Evolutionary conservation across 139 green algal genomes (phyloP).

Genomic region (Marvania coccoides): DNA sequence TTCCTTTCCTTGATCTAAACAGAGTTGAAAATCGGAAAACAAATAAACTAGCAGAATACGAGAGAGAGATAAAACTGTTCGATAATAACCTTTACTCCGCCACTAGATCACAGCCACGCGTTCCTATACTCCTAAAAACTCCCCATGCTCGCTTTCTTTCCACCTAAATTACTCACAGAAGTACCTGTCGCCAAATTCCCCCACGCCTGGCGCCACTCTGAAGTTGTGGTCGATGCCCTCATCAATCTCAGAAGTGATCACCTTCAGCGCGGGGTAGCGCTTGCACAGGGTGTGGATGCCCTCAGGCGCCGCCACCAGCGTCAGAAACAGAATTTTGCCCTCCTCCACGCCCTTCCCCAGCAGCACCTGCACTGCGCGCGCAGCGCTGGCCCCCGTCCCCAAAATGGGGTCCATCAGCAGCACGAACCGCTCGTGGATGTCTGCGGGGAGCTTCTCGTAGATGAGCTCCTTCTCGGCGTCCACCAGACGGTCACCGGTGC

Average conservation of each 20-base stretch:
- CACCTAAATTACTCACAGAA: conserved; percentile 36
- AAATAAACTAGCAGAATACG: too few relatives aligned
- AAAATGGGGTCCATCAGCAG: conserved; percentile 94
- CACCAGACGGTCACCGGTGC: conserved; percentile 32
- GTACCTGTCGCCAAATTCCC: conserved; percentile 72
- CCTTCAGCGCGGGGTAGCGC: conserved; percentile 49
- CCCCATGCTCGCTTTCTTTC: too few relatives aligned
- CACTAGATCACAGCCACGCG: too few relatives aligned
- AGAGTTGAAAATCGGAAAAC: too few relatives aligned
- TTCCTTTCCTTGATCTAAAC: too few relatives aligned
- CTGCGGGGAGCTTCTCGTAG: conserved; percentile 94
- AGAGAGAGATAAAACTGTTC: too few relatives aligned
- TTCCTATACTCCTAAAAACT: too few relatives aligned
- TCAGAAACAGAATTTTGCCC: conserved; percentile 86
- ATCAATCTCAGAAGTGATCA: conserved; percentile 96
- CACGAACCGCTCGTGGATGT: conserved; percentile 89
- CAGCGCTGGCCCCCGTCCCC: conserved; percentile 69
- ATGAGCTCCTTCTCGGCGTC: conserved; percentile 59
- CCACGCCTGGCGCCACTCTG: conserved; percentile 77
- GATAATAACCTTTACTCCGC: too few relatives aligned
- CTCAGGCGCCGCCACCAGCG: conserved; percentile 86
- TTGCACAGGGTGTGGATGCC: conserved; percentile 75
- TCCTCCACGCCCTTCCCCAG: conserved; percentile 79
- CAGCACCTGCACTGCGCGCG: conserved; percentile 75
- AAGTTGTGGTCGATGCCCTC: conserved; percentile 63